phyloP scores from a whole-genome alignment of 345 rosid genomes.

The Rubroshorea leprosula region DNA sequence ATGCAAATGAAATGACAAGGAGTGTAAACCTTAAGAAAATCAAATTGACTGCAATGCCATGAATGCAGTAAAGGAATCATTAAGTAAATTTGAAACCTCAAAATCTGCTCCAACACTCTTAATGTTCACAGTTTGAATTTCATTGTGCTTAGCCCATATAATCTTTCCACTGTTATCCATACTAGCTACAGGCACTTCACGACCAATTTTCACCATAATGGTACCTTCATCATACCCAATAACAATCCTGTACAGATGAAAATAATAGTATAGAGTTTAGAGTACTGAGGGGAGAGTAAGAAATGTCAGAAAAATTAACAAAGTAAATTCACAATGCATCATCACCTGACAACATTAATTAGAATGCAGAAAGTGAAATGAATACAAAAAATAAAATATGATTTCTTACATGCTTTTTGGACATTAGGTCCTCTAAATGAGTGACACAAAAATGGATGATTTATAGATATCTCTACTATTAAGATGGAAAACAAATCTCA shows the following conservation, averaged over 20 bases:
- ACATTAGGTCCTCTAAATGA: no score
- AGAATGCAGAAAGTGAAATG: no score
- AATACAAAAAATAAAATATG: no score
- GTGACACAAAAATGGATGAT: no score
- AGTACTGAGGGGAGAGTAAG: no score
- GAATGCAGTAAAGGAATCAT: constrained; percentile 11
- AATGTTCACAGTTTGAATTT: constrained; percentile 96
- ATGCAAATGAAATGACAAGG: constrained; percentile 13
- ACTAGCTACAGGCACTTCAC: constrained; percentile 97
- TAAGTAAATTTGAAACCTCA: constrained; percentile 51
- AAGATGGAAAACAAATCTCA: no score
- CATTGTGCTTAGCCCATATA: constrained; percentile 99
- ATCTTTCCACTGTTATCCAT: constrained; percentile 99
- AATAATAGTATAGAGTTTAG: background rate
- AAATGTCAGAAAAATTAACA: no score
- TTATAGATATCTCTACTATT: no score
- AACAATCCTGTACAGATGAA: constrained; percentile 55
- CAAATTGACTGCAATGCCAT: constrained; percentile 13
- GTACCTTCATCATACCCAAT: constrained; percentile 99
- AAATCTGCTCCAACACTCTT: constrained; percentile 94
- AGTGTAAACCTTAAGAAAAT: constrained; percentile 6
- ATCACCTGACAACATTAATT: no score
- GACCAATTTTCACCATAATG: constrained; percentile 98
- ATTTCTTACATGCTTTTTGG: no score
- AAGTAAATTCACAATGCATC: no score